Base-by-base conservation (phyloP, 2,329 filamentous ascomycete genomes). In the Xylaria sp. region DNA sequence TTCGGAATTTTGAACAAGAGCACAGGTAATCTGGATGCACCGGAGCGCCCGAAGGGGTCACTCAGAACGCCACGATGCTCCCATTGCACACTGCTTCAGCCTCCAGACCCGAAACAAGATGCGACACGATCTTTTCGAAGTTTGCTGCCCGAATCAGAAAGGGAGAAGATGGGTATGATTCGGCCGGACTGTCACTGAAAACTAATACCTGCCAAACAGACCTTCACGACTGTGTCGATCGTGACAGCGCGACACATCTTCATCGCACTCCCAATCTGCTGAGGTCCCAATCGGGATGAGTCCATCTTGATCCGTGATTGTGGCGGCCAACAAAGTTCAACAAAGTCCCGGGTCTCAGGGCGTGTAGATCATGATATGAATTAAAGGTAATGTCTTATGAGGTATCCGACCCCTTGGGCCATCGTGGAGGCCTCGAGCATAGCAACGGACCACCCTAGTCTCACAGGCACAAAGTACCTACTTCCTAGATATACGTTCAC, bases 221-320 rank as follows among this genome's bases (percentile, higher is more conserved):
- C 37, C 8, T 39, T 39, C 37, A 9, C 11, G 37, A 7, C 7
- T 39, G 37, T 9, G 8, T 13, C 37, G 37, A 39, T 34, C 13
- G 23, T 5, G 23, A 3, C 3, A 5, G 2, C 13, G 23, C 23
- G 23, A 3, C 3, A 5, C 23, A 23, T 23, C 23, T 23, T 23
- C 23, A 19, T 42, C 4, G 18, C 52, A 23, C 11, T 18, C 50
- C 59, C 59, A 19, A 51, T 61, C 61, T 58, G 52, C 57, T 47
- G 44, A 47, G 23, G 19, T n/a, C 23, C 59, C 61, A 63, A 63
- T 61, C 53, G 48, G n/a, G 23, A 30, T 30, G 5, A 9, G 13
- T 23, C 10, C 10, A n/a, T 49, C 16, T 2, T 35, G 44, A 23
- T 52, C 18, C 23, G 3, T 44, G 13, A 47, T 8, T 23, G 34